Evolutionary conservation across 345 rosid species (phyloP).

Genomic region (Hevea brasiliensis): DNA sequence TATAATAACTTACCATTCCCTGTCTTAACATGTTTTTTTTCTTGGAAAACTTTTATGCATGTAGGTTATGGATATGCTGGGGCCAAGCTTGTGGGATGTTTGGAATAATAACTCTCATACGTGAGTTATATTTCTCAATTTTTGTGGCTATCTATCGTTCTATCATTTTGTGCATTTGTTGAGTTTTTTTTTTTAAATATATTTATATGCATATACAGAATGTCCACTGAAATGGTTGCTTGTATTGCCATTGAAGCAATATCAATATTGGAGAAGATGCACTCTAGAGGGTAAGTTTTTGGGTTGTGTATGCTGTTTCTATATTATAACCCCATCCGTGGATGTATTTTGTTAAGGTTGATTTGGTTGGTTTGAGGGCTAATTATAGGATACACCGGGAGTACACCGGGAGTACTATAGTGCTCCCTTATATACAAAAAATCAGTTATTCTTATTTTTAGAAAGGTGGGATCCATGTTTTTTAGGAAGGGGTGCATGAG

Average conservation of each 20-base stretch:
- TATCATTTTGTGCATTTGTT: background rate
- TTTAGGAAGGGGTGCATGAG: no score
- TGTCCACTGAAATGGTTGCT: conserved; percentile 83
- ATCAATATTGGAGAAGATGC: conserved; percentile 89
- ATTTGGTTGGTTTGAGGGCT: conserved; percentile 1
- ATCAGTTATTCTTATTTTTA: no score
- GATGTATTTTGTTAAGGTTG: conserved; percentile 6
- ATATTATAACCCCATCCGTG: background rate
- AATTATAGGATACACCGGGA: no score
- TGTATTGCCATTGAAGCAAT: conserved; percentile 95
- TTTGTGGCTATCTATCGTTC: background rate
- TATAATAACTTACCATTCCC: background rate
- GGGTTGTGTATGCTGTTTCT: background rate
- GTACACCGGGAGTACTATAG: no score
- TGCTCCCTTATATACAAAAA: no score
- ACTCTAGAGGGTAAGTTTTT: conserved; percentile 65
- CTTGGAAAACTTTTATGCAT: background rate
- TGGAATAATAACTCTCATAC: conserved; percentile 90
- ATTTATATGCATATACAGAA: conserved; percentile 44
- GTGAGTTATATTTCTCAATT: conserved; percentile 46
- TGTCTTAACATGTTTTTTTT: background rate
- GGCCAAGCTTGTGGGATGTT: conserved; percentile 98
- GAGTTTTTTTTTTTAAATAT: no score
- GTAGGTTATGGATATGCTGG: conserved; percentile 98
- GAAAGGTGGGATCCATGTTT: no score